These are phyloP conservation scores for Zoysia pacifica DNA, from an alignment of 176 grass and related monocot species.

Conservation along the genomic window DNA sequence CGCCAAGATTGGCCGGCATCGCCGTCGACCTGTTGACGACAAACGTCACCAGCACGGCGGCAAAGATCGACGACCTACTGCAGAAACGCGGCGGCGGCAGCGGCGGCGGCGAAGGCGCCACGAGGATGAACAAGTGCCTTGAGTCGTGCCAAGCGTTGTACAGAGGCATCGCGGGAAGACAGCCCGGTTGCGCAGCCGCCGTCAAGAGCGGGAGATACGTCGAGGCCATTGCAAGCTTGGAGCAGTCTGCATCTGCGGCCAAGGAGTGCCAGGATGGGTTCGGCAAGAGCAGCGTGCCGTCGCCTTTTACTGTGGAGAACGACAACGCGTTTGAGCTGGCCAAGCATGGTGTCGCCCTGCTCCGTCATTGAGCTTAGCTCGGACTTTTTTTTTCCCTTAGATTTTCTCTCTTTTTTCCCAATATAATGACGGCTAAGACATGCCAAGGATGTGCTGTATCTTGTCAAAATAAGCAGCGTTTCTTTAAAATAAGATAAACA, in stretches of 20 bases:
- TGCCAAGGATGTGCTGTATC: too few relatives aligned
- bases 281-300: background rate
- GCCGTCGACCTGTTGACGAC: constrained; percentile 18
- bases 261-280: constrained; percentile 28
- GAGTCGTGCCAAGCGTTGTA: constrained; percentile 29
- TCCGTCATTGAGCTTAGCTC: background rate
- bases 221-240: background rate
- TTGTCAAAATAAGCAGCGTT: too few relatives aligned
- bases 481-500: too few relatives aligned
- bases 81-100: too few relatives aligned
- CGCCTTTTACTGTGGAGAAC: constrained; percentile 27
- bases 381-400: too few relatives aligned
- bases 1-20: background rate
- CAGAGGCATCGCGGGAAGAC: background rate
- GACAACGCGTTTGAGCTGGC: constrained; percentile 27
- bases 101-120: too few relatives aligned
- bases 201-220: background rate
- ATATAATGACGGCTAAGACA: too few relatives aligned
- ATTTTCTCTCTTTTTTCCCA: too few relatives aligned
- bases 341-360: constrained; percentile 34
- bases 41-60: constrained; percentile 37
- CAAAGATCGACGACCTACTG: constrained; percentile 33
- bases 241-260: constrained; percentile 16
- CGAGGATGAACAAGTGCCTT: background rate
- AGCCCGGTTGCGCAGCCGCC: constrained; percentile 12